Evolutionary conservation across 2,329 filamentous ascomycete species (phyloP), one percentile per base, ranked within the genome.

Genomic region (Rutstroemia sp.): DNA sequence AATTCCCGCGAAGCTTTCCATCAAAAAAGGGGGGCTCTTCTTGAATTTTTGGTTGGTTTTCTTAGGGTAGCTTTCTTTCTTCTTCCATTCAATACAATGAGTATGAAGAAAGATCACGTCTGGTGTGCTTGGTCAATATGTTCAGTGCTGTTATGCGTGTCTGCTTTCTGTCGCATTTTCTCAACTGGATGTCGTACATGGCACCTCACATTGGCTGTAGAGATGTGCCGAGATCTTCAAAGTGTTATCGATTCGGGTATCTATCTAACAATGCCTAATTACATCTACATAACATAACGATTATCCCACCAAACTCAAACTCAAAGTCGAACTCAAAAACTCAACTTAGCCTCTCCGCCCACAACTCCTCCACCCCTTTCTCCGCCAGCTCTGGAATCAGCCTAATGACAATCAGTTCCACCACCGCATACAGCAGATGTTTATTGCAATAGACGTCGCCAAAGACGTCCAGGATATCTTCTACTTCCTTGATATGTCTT

Each of bases 381-480:
- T 90, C 87, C 54, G 79, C 79, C 65, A 97, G 71, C 73, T 99
- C 94, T 4, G 94, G 94, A 68, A 96, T 81, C 60, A 97, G 72
- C 62, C 87, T 83, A 56, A 90, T 81, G n/a, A 96, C 76, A 2
- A 96, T 70, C 57, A 92, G 73, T 73, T 99, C 94, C 37, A 97
- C 74, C 49, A 94, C 77, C 46, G 83, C 79, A 68, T 95, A 96
- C 64, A 96, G 75, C 34, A 97, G 75, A 73, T 96, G 91, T 74
- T 92, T 95, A 73, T 99, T 99, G 73, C 91, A 87, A 73, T 96
- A 96, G 52, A 80, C 77, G 71, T 96, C 91, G 16, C 81, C 82
- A 63, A 96, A 86, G 39, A 92, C 76, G 65, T 87, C 83, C 48
- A 97, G 76, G 47, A 91, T 75, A 60, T 75, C 72, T 52, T 80